Conservation (phyloP, 208 protist species). For the Acanthamoeba sp. region DNA sequence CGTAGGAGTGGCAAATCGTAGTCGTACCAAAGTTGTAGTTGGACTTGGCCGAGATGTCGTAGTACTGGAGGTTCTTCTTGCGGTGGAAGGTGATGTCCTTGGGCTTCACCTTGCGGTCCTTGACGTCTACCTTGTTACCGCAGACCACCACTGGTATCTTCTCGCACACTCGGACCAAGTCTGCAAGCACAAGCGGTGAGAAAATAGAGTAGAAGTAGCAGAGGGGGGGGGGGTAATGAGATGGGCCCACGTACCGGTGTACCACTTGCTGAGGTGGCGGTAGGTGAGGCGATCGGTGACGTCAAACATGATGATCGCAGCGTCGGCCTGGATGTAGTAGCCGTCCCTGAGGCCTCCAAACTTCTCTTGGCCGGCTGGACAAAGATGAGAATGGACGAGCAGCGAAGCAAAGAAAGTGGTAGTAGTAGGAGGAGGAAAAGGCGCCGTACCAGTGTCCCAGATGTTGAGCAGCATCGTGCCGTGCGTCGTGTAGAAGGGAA, state of each 20-base stretch:
- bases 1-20: too few relatives aligned
- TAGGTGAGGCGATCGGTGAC: constrained; percentile 99
- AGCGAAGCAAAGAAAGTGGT: too few relatives aligned
- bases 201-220: too few relatives aligned
- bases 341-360: constrained; percentile 99
- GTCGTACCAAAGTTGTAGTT: constrained; percentile 99
- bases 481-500: constrained; percentile 98
- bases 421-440: constrained; percentile 99
- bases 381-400: constrained; percentile 99
- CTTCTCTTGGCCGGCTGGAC: constrained; percentile 98
- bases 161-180: constrained; percentile 99
- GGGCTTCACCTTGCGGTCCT: constrained; percentile 97
- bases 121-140: constrained; percentile 99
- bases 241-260: constrained; percentile 89
- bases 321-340: constrained; percentile 99
- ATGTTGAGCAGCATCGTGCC: constrained; percentile 99
- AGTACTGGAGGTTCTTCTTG: constrained; percentile 99
- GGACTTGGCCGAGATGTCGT: constrained; percentile 99
- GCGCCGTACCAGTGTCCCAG: constrained; percentile 99
- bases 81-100: constrained; percentile 99
- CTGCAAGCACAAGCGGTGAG: constrained; percentile 88
- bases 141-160: constrained; percentile 99
- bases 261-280: constrained; percentile 99
- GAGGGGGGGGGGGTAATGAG: too few relatives aligned
- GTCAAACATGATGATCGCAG: constrained; percentile 99